Base-by-base conservation (phyloP, 306 rosid genomes). In the Prunus mongolica region DNA sequence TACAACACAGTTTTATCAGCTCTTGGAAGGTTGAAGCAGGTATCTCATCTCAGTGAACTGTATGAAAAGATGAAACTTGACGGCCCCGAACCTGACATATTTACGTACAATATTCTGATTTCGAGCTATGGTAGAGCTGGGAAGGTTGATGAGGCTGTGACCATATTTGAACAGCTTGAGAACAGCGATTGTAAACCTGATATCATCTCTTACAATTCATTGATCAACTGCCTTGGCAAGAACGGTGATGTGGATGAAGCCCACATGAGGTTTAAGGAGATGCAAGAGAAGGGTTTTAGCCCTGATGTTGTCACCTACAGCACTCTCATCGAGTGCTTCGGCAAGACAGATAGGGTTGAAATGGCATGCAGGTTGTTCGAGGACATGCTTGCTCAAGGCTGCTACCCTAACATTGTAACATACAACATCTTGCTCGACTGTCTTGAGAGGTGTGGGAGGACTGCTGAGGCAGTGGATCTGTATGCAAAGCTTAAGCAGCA, bases 221-320 rank as follows among this genome's bases (percentile, higher is more conserved):
- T 94, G 91, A 94, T 94, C 83, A 94, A 94, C 84, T 91, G 93
- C 86, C 95, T 92, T 8, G 98, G 98, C 69, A 94, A 94, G 87
- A 90, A 92, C 72, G 98, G 98, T 51, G 90, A 89, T 81, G 85
- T 94, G 79, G 98, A 90, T 76, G 98, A 94, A 89, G 97, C 93
- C 67, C 98, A 94, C 86, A 92, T 94, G 95, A 86, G 89, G 77
- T 94, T 94, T 62, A 89, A 81, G 80, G 98, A 94, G 88, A 94
- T 94, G 98, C 88, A 85, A 72, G 98, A 94, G 78, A 91, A 84
- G 78, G 97, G 98, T 61, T 58, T 90, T 56, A 82, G 78, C 80
- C 97, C 98, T 1, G 98, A 94, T 69, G 97, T 94, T 45, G 86
- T 94, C 77, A 90, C 98, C n/a, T 94, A 94, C 73, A 92, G 96